Conservation (phyloP, 495 filamentous ascomycete genomes). For the Penicillium coffeae region DNA sequence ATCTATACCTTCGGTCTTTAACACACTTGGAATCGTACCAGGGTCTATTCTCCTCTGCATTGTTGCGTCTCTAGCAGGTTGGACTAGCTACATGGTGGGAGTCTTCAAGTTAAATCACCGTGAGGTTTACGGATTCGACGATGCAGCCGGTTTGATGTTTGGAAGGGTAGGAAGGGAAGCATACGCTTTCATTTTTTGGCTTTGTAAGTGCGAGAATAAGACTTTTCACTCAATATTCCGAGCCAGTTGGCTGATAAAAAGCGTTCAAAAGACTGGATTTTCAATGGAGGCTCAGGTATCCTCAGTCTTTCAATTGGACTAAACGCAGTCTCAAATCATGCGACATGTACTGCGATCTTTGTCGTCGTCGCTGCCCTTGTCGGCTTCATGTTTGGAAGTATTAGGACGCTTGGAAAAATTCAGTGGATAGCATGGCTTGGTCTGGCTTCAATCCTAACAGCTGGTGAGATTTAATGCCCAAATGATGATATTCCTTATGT, state of each 20-base stretch:
- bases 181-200: too few species aligned
- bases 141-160: constrained; percentile 59
- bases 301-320: constrained; percentile 69
- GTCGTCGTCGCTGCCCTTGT: constrained; percentile 27
- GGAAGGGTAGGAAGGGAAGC: constrained; percentile 56
- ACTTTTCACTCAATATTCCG: too few species aligned
- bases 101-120: constrained; percentile 64
- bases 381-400: constrained; percentile 23
- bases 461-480: too few species aligned
- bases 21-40: constrained; percentile 53
- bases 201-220: too few species aligned
- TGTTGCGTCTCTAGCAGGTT: constrained; percentile 59
- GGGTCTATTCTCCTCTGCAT: constrained; percentile 44
- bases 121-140: constrained; percentile 60
- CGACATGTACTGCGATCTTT: constrained; percentile 52
- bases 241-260: not conserved
- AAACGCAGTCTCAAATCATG: constrained; percentile 58
- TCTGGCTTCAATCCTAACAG: constrained; percentile 25
- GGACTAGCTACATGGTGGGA: constrained; percentile 65
- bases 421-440: constrained; percentile 37
- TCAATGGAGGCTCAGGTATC: constrained; percentile 38
- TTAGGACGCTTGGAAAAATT: constrained; percentile 30
- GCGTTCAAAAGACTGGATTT: constrained; percentile 14
- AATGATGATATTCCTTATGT: too few species aligned
- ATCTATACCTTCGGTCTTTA: constrained; percentile 51